phyloP scores from a whole-genome alignment of 2,329 filamentous ascomycete species.

The Apiospora saccharicola region DNA sequence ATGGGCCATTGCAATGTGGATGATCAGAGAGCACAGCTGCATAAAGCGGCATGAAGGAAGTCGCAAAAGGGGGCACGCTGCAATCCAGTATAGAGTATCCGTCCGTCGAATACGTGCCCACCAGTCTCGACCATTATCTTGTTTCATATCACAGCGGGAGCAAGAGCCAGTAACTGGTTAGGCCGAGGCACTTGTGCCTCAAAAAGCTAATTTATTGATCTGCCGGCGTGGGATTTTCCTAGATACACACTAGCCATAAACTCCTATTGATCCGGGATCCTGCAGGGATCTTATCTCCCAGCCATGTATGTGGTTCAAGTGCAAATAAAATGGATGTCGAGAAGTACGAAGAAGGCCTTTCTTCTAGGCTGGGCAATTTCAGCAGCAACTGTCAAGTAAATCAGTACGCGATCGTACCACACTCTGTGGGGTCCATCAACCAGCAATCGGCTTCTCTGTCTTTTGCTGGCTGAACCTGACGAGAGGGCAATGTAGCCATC shows the following conservation, averaged over 20 bases:
- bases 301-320: not conserved
- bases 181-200: conserved; percentile 45
- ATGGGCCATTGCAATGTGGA: too few relatives aligned
- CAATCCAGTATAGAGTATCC: too few relatives aligned
- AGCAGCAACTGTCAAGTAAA: conserved; percentile 22
- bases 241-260: conserved; percentile 39
- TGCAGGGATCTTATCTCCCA: not conserved
- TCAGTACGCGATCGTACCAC: conserved; percentile 21
- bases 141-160: not conserved
- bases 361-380: conserved; percentile 6
- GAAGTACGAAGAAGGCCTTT: conserved; percentile 17
- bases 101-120: not conserved
- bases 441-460: not conserved
- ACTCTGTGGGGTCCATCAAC: not conserved
- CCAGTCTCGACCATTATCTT: not conserved
- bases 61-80: too few relatives aligned
- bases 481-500: conserved; percentile 17
- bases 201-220: conserved; percentile 47
- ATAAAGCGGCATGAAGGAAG: too few relatives aligned
- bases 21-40: too few relatives aligned
- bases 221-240: conserved; percentile 36
- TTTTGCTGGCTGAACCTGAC: conserved; percentile 1
- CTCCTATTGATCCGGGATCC: conserved; percentile 3
- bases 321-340: conserved; percentile 16
- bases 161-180: not conserved